Percentiles rank a stretch among this genome's conserved stretches.
phyloP scores from a whole-genome alignment of 768 basidiomycete species.

The Coprinopsis strossmayeri region DNA sequence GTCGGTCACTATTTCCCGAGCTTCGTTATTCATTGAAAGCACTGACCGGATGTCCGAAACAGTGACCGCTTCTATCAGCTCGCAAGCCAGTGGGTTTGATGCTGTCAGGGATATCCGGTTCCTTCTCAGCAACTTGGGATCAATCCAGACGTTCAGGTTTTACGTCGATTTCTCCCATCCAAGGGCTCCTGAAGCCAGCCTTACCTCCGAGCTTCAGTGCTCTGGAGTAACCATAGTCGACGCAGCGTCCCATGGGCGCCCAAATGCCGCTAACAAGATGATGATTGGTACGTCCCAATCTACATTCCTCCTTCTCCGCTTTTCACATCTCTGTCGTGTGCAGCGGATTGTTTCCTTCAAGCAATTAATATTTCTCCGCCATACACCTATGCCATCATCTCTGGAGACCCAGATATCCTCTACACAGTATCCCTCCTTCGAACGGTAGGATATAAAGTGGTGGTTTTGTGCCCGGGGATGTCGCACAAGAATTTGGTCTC shows the following conservation, averaged over 20 bases:
- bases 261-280: neutral
- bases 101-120: slow-evolving; percentile 4
- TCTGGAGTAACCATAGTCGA: slow-evolving; percentile 4
- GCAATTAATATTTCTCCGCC: neutral
- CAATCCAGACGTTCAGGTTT: slow-evolving; percentile 8
- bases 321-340: neutral
- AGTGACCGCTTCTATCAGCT: neutral
- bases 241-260: neutral
- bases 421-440: neutral
- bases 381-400: neutral
- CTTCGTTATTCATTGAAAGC: neutral
- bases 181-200: neutral
- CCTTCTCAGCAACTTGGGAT: slow-evolving; percentile 3
- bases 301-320: no score
- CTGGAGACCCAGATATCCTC: neutral
- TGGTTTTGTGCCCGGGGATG: neutral
- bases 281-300: neutral
- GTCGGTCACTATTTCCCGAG: neutral
- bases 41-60: neutral
- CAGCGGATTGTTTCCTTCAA: neutral
- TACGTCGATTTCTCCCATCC: slow-evolving; percentile 1
- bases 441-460: neutral
- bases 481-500: neutral
- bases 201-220: slow-evolving; percentile 2
- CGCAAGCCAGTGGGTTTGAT: neutral